Conservation (phyloP, 441 rosid genomes). For the Gossypium schwendimanii region DNA sequence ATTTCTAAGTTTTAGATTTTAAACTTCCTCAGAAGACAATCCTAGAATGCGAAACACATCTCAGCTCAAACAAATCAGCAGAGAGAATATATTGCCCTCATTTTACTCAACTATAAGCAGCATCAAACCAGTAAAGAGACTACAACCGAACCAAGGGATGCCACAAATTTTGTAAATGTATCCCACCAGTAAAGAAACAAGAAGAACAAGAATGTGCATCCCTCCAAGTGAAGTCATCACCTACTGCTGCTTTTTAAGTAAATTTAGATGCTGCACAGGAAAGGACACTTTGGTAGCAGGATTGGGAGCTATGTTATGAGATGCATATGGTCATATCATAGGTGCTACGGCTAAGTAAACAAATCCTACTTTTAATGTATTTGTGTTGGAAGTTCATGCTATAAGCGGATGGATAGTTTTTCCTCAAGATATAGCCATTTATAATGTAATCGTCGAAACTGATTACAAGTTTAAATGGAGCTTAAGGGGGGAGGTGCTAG, state of each 20-base stretch:
- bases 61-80: background rate
- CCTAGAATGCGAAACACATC: background rate
- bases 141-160: background rate
- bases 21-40: background rate
- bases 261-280: background rate
- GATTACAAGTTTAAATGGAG: background rate
- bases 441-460: background rate
- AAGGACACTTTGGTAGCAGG: background rate
- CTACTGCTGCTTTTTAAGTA: background rate
- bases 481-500: background rate
- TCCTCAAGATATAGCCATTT: background rate
- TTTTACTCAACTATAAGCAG: conserved; percentile 2
- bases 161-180: background rate
- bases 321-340: background rate
- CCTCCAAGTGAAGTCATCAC: background rate
- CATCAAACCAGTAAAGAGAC: background rate
- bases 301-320: background rate
- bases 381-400: background rate
- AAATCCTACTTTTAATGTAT: background rate
- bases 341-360: background rate
- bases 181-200: background rate
- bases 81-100: background rate
- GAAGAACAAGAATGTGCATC: background rate
- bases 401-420: background rate
- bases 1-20: background rate